Base-by-base conservation (phyloP, 2,329 filamentous ascomycete genomes). In the Botrytis medusae region DNA sequence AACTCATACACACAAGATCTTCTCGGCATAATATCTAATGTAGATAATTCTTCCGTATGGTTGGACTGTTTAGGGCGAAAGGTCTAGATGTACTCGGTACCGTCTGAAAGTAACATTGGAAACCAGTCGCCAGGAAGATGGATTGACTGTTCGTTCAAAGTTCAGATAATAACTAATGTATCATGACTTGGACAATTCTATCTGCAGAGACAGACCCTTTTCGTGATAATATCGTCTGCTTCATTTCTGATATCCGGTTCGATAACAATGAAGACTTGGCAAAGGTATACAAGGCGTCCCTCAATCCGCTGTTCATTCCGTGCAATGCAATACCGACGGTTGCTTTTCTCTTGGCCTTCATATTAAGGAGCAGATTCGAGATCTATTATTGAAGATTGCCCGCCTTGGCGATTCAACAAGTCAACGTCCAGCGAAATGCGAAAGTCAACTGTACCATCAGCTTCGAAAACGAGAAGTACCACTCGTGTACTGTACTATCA, bases 321-420 rank as follows among this genome's bases (percentile, higher is more conserved):
- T 69, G 57, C 18, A 60, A 60, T 32, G 68, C 68, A 34, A 70
- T 61, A 70, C 40, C 29, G 46, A 65, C 10, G 44, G 60, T 65
- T 71, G 57, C 60, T 32, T 65, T 71, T 65, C 60, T 65, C 69
- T 71, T 71, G 69, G 69, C 69, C n/a, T 57, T 70, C 59, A 71
- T 54, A 64, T 71, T 48, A 22, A 54, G 10, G 54, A 20, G 44
- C 44, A 65, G 69, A 71, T 71, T 25, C 18, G 59, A 71, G 69
- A 71, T 71, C 59, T 62, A 54, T 51, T 67, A 67, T 68, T 46
- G 44, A 51, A 51, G 65, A 68, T 51, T 65, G 10, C 46, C 46
- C 44, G 10, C 29, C 69, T 71, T 71, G 69, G 60, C 69, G 65
- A 71, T 71, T 65, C 69, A 71, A 71, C 69, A 71, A 65, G 46